Evolutionary conservation across 805 yeast genomes (phyloP).

Genomic region (Kodamaea restingae): DNA sequence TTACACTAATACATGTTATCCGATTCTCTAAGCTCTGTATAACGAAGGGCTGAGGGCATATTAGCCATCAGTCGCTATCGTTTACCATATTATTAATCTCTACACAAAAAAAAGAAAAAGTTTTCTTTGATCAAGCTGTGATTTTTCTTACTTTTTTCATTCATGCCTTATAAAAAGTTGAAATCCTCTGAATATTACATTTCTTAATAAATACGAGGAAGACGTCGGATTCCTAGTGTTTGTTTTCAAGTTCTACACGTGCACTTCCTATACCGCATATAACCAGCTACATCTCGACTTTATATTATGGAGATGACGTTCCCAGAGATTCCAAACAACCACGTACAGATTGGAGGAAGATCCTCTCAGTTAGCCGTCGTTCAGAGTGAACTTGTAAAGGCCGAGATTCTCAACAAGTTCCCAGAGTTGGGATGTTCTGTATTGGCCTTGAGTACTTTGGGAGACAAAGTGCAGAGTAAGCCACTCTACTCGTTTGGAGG

Average conservation of each 20-base stretch:
- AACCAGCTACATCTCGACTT: too few species aligned
- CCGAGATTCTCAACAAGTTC: constrained; percentile 50
- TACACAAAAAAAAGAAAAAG: constrained; percentile 2
- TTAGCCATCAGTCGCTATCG: too few species aligned
- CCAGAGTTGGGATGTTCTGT: constrained; percentile 72
- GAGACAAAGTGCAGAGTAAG: constrained; percentile 79
- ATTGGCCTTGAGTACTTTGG: constrained; percentile 77
- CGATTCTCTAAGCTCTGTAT: too few species aligned
- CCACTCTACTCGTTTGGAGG: constrained; percentile 96
- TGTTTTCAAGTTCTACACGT: background rate
- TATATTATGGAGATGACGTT: background rate
- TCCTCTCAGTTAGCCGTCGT: constrained; percentile 81
- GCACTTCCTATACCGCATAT: background rate
- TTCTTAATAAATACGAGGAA: background rate
- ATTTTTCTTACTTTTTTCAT: constrained; percentile 2
- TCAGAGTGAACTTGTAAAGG: constrained; percentile 75
- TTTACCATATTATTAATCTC: background rate
- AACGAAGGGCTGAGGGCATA: too few species aligned
- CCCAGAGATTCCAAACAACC: constrained; percentile 22
- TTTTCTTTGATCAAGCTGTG: constrained; percentile 3
- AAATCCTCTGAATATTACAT: background rate
- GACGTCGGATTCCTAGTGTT: constrained; percentile 1
- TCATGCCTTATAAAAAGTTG: constrained; percentile 2
- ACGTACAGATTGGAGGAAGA: constrained; percentile 75
- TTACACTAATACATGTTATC: too few species aligned